Conservation (phyloP, 2,329 filamentous ascomycete genomes). For the Trichoderma harzianum region DNA sequence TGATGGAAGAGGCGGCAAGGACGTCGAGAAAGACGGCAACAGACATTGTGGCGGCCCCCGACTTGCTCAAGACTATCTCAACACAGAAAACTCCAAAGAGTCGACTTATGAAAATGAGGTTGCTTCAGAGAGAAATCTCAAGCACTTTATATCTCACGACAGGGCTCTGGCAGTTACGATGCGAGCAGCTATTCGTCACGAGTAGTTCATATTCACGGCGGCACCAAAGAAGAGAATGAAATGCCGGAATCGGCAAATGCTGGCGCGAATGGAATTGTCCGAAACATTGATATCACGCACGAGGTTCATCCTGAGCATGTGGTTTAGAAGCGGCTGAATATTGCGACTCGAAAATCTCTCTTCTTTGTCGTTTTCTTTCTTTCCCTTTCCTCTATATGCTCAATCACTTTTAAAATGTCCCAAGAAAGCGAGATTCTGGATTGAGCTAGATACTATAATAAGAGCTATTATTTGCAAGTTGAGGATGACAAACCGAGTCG, state of each 20-base stretch:
- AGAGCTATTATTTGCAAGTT: not conserved
- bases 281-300: not conserved
- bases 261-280: not conserved
- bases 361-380: not conserved
- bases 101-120: not conserved
- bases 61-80: not conserved
- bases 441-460: not conserved
- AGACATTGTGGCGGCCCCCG: not conserved
- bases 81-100: not conserved
- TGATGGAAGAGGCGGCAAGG: not conserved
- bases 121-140: not conserved
- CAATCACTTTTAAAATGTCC: not conserved
- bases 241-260: not conserved
- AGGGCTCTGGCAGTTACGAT: not conserved
- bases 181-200: not conserved
- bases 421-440: not conserved
- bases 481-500: not conserved
- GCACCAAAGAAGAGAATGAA: not conserved
- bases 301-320: not conserved
- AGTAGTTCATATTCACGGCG: not conserved
- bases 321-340: not conserved
- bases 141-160: not conserved
- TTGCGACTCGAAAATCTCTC: not conserved
- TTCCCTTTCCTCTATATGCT: not conserved
- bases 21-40: not conserved